Base-by-base conservation (phyloP, 768 basidiomycete species). In the Cystobasidium ongulense region DNA sequence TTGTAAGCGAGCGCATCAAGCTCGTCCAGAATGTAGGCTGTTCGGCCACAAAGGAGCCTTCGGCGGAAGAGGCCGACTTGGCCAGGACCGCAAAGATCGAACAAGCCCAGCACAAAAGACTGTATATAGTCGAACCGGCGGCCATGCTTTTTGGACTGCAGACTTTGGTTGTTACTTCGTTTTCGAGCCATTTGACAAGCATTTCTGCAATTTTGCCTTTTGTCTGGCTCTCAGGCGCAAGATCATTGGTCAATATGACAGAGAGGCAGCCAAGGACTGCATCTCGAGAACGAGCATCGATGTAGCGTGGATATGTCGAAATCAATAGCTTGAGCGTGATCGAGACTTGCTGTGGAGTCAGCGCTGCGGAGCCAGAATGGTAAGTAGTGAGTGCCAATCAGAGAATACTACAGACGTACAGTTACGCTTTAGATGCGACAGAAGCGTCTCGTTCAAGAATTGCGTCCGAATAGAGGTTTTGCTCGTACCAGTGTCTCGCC, bases 241-340 rank as follows among this genome's bases (percentile, higher is more conserved):
- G 73, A 73, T 88, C 86, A n/a, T 38, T 64, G 10, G 18, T 25
- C 33, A 57, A 18, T 68, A 92, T 77, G 59, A 86, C 86, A 79
- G 86, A 84, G 0, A 86, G 87, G 35, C 91, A 84, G 1, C 82
- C 81, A 77, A 91, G 87, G 0, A 90, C 89, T 1, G 89, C 89
- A 70, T 86, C 84, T 74, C 88, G 84, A 0, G 91, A 93, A 61
- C 83, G 78, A 1, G 84, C 80, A 80, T 94, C 92, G 53, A 86
- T 82, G 83, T 92, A 92, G 77, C 88, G 86, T 18, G 89, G 87
- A 80, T 91, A 89, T 0, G 90, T 92, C 64, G 86, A 82, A 0
- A 88, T 89, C 62, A 93, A 81, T 3, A 92, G 82, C 73, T 84
- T 84, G 80, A 93, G 88, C 29, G 92, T 78, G 78, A 91, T 90